Conservation (phyloP, 2,329 filamentous ascomycete species). For the Scedosporium boydii region DNA sequence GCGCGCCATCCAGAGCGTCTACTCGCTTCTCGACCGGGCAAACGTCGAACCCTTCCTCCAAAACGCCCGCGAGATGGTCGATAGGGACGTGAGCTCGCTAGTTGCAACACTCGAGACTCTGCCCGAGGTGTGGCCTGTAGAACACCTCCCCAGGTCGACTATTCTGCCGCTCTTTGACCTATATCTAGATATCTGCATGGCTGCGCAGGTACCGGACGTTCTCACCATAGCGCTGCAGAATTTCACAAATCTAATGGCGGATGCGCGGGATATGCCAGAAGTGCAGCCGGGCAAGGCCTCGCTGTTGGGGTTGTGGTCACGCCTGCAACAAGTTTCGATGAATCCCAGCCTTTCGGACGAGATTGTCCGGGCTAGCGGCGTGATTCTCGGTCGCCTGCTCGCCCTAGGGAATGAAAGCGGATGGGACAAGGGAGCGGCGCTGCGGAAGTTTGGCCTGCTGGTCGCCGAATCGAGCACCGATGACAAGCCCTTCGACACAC, state of each 20-base stretch:
- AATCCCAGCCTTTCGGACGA: slow-evolving; percentile 41
- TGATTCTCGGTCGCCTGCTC: slow-evolving; percentile 27
- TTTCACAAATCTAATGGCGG: slow-evolving; percentile 35
- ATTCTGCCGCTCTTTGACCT: slow-evolving; percentile 26
- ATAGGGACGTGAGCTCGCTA: slow-evolving; percentile 17
- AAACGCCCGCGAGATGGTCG: not conserved
- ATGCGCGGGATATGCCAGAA: slow-evolving; percentile 15
- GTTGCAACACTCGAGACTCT: slow-evolving; percentile 24
- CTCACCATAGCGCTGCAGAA: slow-evolving; percentile 36
- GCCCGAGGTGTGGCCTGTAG: slow-evolving; percentile 20
- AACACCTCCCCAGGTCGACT: slow-evolving; percentile 13
- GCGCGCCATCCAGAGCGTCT: slow-evolving; percentile 24
- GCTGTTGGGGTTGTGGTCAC: slow-evolving; percentile 25
- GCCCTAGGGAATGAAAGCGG: slow-evolving; percentile 9
- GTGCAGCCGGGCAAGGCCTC: slow-evolving; percentile 17
- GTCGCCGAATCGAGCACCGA: slow-evolving; percentile 37
- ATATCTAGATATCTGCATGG: slow-evolving; percentile 31
- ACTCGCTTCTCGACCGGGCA: slow-evolving; percentile 16
- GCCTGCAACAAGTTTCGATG: slow-evolving; percentile 25
- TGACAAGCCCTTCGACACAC: slow-evolving; percentile 54
- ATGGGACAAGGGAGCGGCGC: not conserved
- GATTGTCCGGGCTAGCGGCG: slow-evolving; percentile 36
- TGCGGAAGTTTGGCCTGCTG: slow-evolving; percentile 37
- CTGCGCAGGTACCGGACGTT: slow-evolving; percentile 31
- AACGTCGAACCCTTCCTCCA: slow-evolving; percentile 4